phyloP scores from a whole-genome alignment of 2,329 filamentous ascomycete species.

The Cytospora schulzeri region DNA sequence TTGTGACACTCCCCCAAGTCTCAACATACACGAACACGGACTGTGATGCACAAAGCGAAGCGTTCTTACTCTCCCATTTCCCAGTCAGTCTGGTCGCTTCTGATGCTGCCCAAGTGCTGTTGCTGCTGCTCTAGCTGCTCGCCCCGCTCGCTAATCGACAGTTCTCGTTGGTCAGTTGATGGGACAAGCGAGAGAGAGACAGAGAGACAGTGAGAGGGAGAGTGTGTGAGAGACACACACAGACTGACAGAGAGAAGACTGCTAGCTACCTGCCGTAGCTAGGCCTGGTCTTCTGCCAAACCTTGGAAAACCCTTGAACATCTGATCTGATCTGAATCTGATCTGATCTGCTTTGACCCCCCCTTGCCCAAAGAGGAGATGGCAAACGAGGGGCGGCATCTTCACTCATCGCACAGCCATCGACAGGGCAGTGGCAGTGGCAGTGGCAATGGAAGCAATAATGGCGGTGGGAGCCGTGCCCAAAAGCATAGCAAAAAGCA shows the following conservation, averaged over 20 bases:
- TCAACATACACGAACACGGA: neutral
- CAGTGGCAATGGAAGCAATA: neutral
- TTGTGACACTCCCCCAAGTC: neutral
- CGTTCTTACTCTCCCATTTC: slow-evolving; percentile 7
- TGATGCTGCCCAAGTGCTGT: no score
- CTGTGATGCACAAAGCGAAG: neutral
- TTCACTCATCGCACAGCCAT: slow-evolving; percentile 4
- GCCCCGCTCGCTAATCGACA: slow-evolving; percentile 17
- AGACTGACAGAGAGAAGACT: no score
- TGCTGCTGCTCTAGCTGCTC: no score
- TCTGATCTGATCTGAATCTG: slow-evolving; percentile 4
- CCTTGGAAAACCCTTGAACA: neutral
- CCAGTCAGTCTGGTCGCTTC: slow-evolving; percentile 1
- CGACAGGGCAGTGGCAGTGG: neutral
- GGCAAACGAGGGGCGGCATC: slow-evolving; percentile 18
- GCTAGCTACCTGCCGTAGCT: neutral
- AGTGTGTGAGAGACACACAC: neutral
- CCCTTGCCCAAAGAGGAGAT: slow-evolving; percentile 5
- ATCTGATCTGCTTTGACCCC: neutral
- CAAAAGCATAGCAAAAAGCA: slow-evolving; percentile 21
- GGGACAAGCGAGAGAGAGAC: slow-evolving; percentile 1
- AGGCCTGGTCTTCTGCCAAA: neutral
- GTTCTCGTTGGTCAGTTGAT: slow-evolving; percentile 17
- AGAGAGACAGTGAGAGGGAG: no score
- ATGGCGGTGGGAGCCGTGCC: neutral